phyloP scores from a whole-genome alignment of 257 asterid species.

The Linaria vulgaris region DNA sequence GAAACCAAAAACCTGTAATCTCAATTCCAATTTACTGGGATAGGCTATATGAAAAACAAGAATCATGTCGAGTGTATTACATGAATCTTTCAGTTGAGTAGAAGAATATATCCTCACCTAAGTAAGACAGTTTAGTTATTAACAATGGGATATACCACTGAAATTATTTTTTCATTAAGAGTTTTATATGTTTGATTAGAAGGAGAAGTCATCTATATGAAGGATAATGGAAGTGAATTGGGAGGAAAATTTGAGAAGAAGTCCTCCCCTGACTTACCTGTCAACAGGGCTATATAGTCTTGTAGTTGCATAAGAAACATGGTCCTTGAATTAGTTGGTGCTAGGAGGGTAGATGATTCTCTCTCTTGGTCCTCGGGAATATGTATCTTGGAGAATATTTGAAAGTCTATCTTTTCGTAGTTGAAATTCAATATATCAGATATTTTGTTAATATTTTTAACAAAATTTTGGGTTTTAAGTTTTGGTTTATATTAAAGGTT shows the following conservation, averaged over 20 bases:
- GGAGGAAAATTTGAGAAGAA: not conserved
- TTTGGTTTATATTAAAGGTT: not conserved
- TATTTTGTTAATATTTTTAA: constrained; percentile 2
- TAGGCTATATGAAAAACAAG: no score
- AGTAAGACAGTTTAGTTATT: constrained; percentile 2
- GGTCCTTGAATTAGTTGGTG: constrained; percentile 8
- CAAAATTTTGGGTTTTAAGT: not conserved
- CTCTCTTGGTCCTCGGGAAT: constrained; percentile 1
- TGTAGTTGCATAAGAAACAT: not conserved
- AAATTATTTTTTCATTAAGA: not conserved
- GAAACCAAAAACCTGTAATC: not conserved
- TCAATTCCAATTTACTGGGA: no score
- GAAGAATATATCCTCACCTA: not conserved
- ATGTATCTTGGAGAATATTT: not conserved
- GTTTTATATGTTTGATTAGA: not conserved
- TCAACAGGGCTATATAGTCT: not conserved
- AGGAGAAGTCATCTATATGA: not conserved
- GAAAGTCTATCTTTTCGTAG: not conserved
- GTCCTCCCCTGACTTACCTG: not conserved
- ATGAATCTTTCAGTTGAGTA: not conserved
- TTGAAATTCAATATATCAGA: not conserved
- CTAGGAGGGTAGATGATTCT: not conserved
- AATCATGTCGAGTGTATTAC: no score
- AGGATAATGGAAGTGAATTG: not conserved
- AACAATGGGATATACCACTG: not conserved